Evolutionary conservation across 306 rosid genomes (phyloP).

Genomic region (Medicago truncatula): MtrunA17r5.0-ANR NC_053046.1:39575001-39575500

Average conservation of each 20-base stretch:
- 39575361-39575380: neutral
- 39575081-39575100: neutral
- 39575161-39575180: constrained; percentile 31
- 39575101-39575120: accelerated
- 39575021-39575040: constrained; percentile 60
- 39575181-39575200: constrained; percentile 56
- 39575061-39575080: neutral
- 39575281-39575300: constrained; percentile 15
- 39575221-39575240: constrained; percentile 53
- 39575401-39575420: constrained; percentile 48
- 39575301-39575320: neutral
- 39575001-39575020: constrained; percentile 59
- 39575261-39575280: constrained; percentile 46
- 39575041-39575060: constrained; percentile 54
- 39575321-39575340: neutral
- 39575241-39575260: constrained; percentile 41
- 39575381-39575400: constrained; percentile 35
- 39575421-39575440: constrained; percentile 54
- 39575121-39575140: accelerated
- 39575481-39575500: constrained; percentile 48
- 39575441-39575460: constrained; percentile 66
- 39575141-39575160: neutral
- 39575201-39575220: constrained; percentile 57
- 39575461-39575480: constrained; percentile 47
- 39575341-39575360: neutral